These are phyloP conservation scores for Mycena amicta DNA, from an alignment of 768 basidiomycete species.

Conservation along the genomic window DNA sequence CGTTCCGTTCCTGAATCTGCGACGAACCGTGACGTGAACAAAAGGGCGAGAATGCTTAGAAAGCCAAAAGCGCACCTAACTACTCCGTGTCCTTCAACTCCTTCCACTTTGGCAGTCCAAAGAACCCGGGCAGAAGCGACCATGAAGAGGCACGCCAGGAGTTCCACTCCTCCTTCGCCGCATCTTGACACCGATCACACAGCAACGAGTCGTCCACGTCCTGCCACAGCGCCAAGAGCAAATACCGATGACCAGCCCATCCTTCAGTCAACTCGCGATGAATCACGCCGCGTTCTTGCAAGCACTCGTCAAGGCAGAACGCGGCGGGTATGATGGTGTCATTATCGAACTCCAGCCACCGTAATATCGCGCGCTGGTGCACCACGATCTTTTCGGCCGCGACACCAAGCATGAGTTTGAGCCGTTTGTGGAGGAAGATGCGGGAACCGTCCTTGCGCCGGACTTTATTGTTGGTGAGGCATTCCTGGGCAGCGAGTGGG, in stretches of 20 bases:
- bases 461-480: neutral
- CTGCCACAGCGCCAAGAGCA: neutral
- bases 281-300: neutral
- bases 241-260: neutral
- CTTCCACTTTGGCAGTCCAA: slow-evolving; percentile 7
- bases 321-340: neutral
- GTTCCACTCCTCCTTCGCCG: neutral
- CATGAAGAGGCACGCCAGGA: neutral
- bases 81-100: slow-evolving; percentile 8
- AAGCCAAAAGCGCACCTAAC: too few relatives aligned
- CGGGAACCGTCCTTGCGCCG: neutral
- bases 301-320: neutral
- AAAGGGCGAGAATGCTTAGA: too few relatives aligned
- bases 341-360: neutral
- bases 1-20: too few relatives aligned
- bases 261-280: neutral
- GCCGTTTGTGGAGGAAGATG: neutral
- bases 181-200: neutral
- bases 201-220: slow-evolving; percentile 7
- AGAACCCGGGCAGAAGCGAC: slow-evolving; percentile 9
- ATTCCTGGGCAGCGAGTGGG: neutral
- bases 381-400: neutral
- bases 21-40: too few relatives aligned
- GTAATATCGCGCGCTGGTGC: neutral
- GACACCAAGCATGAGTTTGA: neutral